Evolutionary conservation across 2,329 filamentous ascomycete genomes (phyloP), one percentile per base, ranked within the genome.

Genomic region (Colletotrichum orchidophilum): DNA sequence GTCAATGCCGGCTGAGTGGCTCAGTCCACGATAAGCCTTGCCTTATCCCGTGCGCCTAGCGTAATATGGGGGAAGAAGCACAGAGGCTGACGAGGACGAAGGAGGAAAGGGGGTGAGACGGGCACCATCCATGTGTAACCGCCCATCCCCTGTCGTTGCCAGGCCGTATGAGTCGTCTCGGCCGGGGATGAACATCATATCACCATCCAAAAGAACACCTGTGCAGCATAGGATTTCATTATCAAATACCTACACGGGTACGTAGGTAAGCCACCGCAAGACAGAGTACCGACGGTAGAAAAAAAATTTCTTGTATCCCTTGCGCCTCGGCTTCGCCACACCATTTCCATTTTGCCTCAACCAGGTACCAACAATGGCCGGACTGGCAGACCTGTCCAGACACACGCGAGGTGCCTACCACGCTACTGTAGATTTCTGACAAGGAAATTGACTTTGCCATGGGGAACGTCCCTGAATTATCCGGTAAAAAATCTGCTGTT

Each of bases 291-390:
- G 33, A 35, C 31, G 31, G 8, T 2, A 12, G 2, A 35, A 18
- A 31, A 54, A 53, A 63, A 18, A 54, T 61, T 66, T 60, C 55
- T 46, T 33, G 42, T n/a, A 42, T 39, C 18, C 46, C 63, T 53
- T 39, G 61, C 66, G 50, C 66, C 68, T 66, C 52, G 57, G 64
- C 61, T 65, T 73, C 62, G 59, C 73, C 61, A 72, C 73, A 49
- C 52, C 42, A 64, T 18, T 31, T 52, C n/a, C 49, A 29, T 29
- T 9, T n/a, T 27, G 2, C 27, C 11, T 49, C 5, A 11, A 55
- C 13, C 35, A 29, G 29, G 33, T 24, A 35, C 31, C 24, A 33
- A 21, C 53, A 65, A 49, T 54, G 33, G 54, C 50, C 50, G 35
- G 60, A 55, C 68, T 39, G 57, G 8, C 21, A 26, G 9, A 18